Evolutionary conservation across 2,329 filamentous ascomycete species (phyloP).

Genomic region (Uncinocarpus reesii): DNA sequence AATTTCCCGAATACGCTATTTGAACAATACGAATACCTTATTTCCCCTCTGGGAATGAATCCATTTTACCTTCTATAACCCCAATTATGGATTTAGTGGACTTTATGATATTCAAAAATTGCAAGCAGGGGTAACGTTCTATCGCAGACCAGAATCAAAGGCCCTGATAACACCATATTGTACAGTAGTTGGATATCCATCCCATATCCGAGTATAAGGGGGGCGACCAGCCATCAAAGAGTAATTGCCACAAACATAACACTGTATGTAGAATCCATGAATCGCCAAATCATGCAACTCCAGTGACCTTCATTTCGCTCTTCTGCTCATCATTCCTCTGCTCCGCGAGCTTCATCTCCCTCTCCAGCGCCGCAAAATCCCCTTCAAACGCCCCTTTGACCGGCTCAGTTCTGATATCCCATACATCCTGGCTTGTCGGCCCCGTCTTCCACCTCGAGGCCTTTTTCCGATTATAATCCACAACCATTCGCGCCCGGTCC

Average conservation of each 20-base stretch:
- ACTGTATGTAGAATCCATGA: neutral
- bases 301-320: neutral
- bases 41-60: too few species aligned
- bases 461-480: constrained; percentile 58
- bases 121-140: neutral
- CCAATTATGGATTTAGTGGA: too few species aligned
- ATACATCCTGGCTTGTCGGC: constrained; percentile 80
- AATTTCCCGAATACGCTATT: too few species aligned
- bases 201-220: neutral
- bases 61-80: too few species aligned
- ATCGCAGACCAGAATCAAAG: neutral
- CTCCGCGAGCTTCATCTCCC: constrained; percentile 35
- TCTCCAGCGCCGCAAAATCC: constrained; percentile 36
- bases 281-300: neutral
- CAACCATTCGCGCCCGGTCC: constrained; percentile 51
- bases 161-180: neutral
- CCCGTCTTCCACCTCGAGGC: constrained; percentile 56
- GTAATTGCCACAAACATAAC: too few species aligned
- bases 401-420: constrained; percentile 60
- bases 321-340: constrained; percentile 18
- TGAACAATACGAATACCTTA: too few species aligned
- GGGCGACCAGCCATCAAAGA: neutral
- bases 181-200: neutral
- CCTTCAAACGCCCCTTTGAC: constrained; percentile 44
- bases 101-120: too few species aligned